phyloP scores from a whole-genome alignment of 495 filamentous ascomycete genomes.

The Hypoxylon subgilvum region DNA sequence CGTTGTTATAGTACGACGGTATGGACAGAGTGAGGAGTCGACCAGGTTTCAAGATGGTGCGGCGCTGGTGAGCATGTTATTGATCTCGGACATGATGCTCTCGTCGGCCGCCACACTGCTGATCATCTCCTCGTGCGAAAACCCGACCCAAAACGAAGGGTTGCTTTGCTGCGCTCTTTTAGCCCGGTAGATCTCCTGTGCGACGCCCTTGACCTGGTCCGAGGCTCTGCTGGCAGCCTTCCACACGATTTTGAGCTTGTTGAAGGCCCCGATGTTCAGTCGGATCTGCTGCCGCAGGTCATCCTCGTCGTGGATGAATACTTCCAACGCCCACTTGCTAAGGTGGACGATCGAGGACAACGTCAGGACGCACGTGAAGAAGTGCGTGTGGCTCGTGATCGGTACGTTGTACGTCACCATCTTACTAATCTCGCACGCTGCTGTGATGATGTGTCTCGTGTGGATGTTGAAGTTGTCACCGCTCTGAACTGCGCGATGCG shows the following conservation, averaged over 20 bases:
- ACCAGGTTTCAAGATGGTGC: slow-evolving; percentile 13
- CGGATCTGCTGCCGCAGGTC: slow-evolving; percentile 79
- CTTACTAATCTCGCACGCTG: slow-evolving; percentile 76
- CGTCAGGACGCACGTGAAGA: slow-evolving; percentile 85
- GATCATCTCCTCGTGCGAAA: slow-evolving; percentile 61
- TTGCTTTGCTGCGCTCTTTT: slow-evolving; percentile 61
- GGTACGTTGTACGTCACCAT: slow-evolving; percentile 78
- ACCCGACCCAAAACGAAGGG: slow-evolving; percentile 58
- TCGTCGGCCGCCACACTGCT: slow-evolving; percentile 60
- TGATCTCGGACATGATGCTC: slow-evolving; percentile 60
- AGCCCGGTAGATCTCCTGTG: slow-evolving; percentile 65
- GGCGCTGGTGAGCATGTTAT: slow-evolving; percentile 39
- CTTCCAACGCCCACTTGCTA: slow-evolving; percentile 64
- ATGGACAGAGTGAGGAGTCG: slow-evolving; percentile 13
- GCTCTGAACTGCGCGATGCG: slow-evolving; percentile 58
- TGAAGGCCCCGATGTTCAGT: slow-evolving; percentile 82
- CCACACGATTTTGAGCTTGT: slow-evolving; percentile 76
- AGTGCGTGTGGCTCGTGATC: slow-evolving; percentile 79
- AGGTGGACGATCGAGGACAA: slow-evolving; percentile 69
- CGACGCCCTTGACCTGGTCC: slow-evolving; percentile 74
- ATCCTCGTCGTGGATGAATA: slow-evolving; percentile 63
- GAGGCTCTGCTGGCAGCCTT: slow-evolving; percentile 74
- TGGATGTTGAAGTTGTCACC: slow-evolving; percentile 70
- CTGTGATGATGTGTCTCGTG: slow-evolving; percentile 78
- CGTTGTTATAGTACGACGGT: neutral